Conservation (phyloP, 2,329 filamentous ascomycete species). For the Fusarium sp. region DNA sequence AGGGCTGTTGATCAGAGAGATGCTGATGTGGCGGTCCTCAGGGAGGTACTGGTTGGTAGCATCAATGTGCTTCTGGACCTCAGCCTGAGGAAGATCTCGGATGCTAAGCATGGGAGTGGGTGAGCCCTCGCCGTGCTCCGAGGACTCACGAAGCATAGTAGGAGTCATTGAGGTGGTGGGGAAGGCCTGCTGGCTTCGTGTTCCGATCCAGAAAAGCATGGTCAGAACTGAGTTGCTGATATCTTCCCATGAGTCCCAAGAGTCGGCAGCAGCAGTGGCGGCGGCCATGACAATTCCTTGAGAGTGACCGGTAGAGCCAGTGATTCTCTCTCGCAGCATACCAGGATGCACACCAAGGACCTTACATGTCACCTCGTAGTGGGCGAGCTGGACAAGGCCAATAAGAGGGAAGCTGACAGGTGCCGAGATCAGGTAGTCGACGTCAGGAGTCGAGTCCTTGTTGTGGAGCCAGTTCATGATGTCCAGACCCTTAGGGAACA, state of each 20-base stretch:
- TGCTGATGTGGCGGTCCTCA: constrained; percentile 89
- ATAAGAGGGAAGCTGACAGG: constrained; percentile 97
- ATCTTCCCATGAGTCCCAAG: constrained; percentile 91
- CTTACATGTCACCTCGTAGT: constrained; percentile 95
- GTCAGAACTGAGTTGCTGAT: constrained; percentile 84
- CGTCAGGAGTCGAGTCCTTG: constrained; percentile 89
- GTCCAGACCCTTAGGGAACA: constrained; percentile 97
- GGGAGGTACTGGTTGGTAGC: constrained; percentile 97
- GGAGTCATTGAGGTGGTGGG: constrained; percentile 94
- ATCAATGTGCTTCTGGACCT: constrained; percentile 96
- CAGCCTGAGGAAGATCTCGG: constrained; percentile 86
- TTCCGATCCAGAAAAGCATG: constrained; percentile 98
- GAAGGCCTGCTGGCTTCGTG: constrained; percentile 96
- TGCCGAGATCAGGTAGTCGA: constrained; percentile 93
- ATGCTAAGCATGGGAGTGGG: constrained; percentile 99
- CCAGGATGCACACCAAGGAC: constrained; percentile 90
- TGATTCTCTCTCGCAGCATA: constrained; percentile 84
- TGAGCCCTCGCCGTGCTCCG: constrained; percentile 92
- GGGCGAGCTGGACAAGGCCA: constrained; percentile 93
- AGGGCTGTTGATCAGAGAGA: constrained; percentile 96
- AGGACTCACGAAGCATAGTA: constrained; percentile 89
- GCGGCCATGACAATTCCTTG: constrained; percentile 96
- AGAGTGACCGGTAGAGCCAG: constrained; percentile 93
- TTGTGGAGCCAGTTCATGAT: constrained; percentile 93
- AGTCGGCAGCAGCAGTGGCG: constrained; percentile 88